Base-by-base conservation (phyloP, 208 protist genomes). In the Crithidia fasciculata region DNA sequence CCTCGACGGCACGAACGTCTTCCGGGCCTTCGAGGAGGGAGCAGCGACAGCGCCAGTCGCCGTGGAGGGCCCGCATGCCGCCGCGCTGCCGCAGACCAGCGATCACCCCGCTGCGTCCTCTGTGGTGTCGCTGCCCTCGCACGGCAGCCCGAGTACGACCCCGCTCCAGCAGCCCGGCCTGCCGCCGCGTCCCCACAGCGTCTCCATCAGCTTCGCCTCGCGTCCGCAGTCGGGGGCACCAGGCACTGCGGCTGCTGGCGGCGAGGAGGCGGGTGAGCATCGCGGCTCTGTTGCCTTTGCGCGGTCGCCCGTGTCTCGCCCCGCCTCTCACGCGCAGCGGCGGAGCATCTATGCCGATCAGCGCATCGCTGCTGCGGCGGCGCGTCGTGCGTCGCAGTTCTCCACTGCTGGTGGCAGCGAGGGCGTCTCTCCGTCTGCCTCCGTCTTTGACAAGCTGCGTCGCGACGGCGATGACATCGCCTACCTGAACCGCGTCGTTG, bases 401-500 rank as follows among this genome's bases (percentile, higher is more conserved):
- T 56, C n/a, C 3, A 18, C 40, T 13, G 39, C 52, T 2, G 41
- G 2, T 2, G 36, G 60, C 12, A 18, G 4, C 19, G 49, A 39
- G 0, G 45, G 16, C 6, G 60, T 28, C 15, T 57, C 39, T 37
- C 47, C 55, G n/a, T 18, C 13, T 4, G 39, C 39, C 0, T 82
- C 79, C 8, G 73, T 78, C 8, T 86, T 81, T 44, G 86, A 93
- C 28, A 87, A 85, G 41, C 69, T 96, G 15, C 67, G 66, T 18
- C 70, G 83, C 41, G 91, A 96, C 72, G 83, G 82, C 15, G 80
- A 86, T 2, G 89, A 93, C 69, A 96, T 96, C 72, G 87, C 81
- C 8, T 85, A 94, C 72, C 78, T 96, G 61, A 96, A 96, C 81
- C 91, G 91, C 55, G 86, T 96, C n/a, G 91, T 96, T 63, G 91